Percentiles rank a stretch among this genome's conserved stretches.
These are phyloP conservation scores for Mallotus repandus DNA, from an alignment of 441 rosid genomes.

Conservation along the genomic window DNA sequence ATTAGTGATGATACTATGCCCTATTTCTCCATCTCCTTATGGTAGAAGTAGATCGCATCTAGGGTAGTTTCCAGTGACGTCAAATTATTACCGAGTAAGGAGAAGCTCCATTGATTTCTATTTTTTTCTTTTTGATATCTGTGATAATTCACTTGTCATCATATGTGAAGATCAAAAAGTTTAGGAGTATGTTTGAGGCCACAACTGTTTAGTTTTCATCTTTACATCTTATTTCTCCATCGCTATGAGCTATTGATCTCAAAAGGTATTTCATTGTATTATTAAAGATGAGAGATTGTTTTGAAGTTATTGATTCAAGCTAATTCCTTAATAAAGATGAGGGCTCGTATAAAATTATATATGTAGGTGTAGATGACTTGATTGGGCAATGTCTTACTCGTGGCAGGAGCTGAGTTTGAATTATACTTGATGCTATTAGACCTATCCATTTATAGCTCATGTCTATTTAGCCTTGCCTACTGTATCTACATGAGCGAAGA, in stretches of 20 bases:
- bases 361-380: conserved; percentile 37
- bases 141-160: not conserved
- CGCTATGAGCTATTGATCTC: conserved; percentile 35
- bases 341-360: too few species aligned
- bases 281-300: not conserved
- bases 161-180: conserved; percentile 51
- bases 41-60: conserved; percentile 50
- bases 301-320: not conserved
- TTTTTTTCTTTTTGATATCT: not conserved
- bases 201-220: conserved; percentile 50
- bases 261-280: conserved; percentile 29
- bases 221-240: conserved; percentile 29
- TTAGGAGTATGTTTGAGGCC: conserved; percentile 40
- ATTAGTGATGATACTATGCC: conserved; percentile 58
- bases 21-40: conserved; percentile 44
- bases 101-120: not conserved
- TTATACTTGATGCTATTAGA: too few species aligned
- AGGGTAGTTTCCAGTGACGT: conserved; percentile 39
- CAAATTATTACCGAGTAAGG: conserved; percentile 38
- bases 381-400: conserved; percentile 30
- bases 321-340: not conserved
- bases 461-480: too few species aligned
- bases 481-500: too few species aligned
- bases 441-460: too few species aligned
- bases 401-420: too few species aligned